Evolutionary conservation across 1,139 yeast genomes (phyloP), one percentile per base, ranked within the genome.

Genomic region (Saccharomyces hybrid): DNA sequence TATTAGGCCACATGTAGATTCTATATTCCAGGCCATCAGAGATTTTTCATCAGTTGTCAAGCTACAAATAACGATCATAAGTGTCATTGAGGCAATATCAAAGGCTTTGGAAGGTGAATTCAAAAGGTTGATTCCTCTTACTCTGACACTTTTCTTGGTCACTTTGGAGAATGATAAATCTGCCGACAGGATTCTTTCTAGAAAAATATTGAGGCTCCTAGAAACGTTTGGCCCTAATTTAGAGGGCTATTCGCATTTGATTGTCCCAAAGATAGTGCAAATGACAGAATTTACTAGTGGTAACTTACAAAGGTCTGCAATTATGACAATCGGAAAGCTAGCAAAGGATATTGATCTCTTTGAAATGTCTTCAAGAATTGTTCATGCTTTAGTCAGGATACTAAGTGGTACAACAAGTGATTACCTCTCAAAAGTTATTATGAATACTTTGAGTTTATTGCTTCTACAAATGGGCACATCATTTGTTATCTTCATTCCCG

Each of bases 81-180:
- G 85, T 34, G 79, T 93, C 49, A 82, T 91, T 41, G 97, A 93
- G 64, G 82, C 93, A 0, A 82, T 93, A 49, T 88, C 97, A 0
- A 80, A 82, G 53, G 93, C 97, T 0, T 75, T 93, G 53, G 96
- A 90, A 58, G 96, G 96, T 2, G 99, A 93, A 64, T 93, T 95
- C 72, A 93, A 90, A 64, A 78, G 85, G 69, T 85, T 85, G 66
- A 74, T 95, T 56, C 88, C 96, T 0, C 83, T 83, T 38, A 81
- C 93, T 2, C 75, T 93, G 53, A 89, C 95, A 0, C 73, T 88
- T 50, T 76, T 93, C 66, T 73, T 93, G 50, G 84, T 85, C 51
- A 88, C 88, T 2, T 75, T 93, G 56, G 96, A 88, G 54, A 83
- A 82, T 54, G 98, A 91, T 61, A 82, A 79, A 57, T 79, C 89